Evolutionary conservation across 495 filamentous ascomycete genomes (phyloP).

Genomic region (Annulohypoxylon bovei): DNA sequence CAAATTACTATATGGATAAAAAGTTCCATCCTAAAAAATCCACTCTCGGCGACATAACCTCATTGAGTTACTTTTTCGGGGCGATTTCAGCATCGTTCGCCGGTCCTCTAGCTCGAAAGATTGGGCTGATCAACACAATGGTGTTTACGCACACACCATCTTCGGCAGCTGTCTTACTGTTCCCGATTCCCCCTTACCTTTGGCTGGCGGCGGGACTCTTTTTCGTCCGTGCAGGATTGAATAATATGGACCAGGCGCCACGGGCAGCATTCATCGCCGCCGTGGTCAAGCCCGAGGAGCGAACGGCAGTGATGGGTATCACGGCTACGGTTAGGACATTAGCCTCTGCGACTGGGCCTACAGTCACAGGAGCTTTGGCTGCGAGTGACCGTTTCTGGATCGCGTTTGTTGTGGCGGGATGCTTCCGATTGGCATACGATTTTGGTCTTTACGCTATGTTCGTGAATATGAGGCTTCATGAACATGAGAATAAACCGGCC

Average conservation of each 20-base stretch:
- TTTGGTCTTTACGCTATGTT: slow-evolving; percentile 77
- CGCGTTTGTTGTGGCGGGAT: slow-evolving; percentile 77
- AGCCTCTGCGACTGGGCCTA: slow-evolving; percentile 69
- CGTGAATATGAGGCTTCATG: slow-evolving; percentile 58
- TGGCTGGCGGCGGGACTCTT: slow-evolving; percentile 69
- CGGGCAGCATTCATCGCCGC: slow-evolving; percentile 81
- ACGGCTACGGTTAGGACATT: slow-evolving; percentile 75
- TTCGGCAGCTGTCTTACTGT: slow-evolving; percentile 73
- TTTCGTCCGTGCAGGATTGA: slow-evolving; percentile 73
- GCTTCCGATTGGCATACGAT: slow-evolving; percentile 77
- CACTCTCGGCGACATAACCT: slow-evolving; percentile 76
- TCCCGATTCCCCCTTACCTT: slow-evolving; percentile 68
- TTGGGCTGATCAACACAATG: slow-evolving; percentile 88
- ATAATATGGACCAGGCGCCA: slow-evolving; percentile 86
- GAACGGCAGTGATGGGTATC: slow-evolving; percentile 80
- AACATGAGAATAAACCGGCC: slow-evolving; percentile 46
- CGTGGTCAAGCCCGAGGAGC: slow-evolving; percentile 73
- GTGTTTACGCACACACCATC: slow-evolving; percentile 86
- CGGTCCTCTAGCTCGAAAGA: slow-evolving; percentile 76
- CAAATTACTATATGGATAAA: slow-evolving; percentile 79
- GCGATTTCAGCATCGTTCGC: slow-evolving; percentile 76
- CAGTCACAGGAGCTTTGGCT: slow-evolving; percentile 75
- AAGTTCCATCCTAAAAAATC: slow-evolving; percentile 78
- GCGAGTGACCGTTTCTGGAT: slow-evolving; percentile 71
- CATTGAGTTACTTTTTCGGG: slow-evolving; percentile 70